These are phyloP conservation scores for Withania somnifera DNA, from an alignment of 305 asterid genomes.

Conservation along the genomic window DNA sequence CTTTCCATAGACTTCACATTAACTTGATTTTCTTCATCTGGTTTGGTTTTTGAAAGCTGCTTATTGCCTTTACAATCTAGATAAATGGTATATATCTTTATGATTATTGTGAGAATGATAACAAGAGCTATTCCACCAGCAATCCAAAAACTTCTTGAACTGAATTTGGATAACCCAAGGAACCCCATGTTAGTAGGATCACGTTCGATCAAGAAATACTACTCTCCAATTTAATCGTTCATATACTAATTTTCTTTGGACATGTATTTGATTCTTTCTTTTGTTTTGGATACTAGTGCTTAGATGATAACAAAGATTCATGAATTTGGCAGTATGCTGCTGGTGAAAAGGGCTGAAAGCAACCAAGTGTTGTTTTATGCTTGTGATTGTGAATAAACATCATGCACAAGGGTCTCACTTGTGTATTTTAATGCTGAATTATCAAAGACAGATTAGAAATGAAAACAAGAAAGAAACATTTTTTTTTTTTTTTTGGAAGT, in stretches of 20 bases:
- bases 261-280: conserved; percentile 3
- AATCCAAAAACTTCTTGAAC: conserved; percentile 33
- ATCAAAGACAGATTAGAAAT: not conserved
- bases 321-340: conserved; percentile 24
- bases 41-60: not conserved
- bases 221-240: not conserved
- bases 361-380: conserved; percentile 18
- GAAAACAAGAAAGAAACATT: not conserved
- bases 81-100: conserved; percentile 32
- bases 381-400: conserved; percentile 19
- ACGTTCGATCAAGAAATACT: not conserved
- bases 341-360: not conserved
- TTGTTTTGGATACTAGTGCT: not conserved
- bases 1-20: conserved; percentile 4
- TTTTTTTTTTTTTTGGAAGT: not conserved
- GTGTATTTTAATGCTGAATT: not conserved
- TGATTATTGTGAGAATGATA: conserved; percentile 30
- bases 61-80: conserved; percentile 3
- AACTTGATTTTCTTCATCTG: conserved; percentile 2
- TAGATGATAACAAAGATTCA: conserved; percentile 31
- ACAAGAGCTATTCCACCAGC: conserved; percentile 40
- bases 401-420: conserved; percentile 25
- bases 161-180: conserved; percentile 46
- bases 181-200: conserved; percentile 12
- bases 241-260: not conserved